These are phyloP conservation scores for Dichomitus squalens DNA, from an alignment of 1,284 basidiomycete genomes.

Conservation along the genomic window DNA sequence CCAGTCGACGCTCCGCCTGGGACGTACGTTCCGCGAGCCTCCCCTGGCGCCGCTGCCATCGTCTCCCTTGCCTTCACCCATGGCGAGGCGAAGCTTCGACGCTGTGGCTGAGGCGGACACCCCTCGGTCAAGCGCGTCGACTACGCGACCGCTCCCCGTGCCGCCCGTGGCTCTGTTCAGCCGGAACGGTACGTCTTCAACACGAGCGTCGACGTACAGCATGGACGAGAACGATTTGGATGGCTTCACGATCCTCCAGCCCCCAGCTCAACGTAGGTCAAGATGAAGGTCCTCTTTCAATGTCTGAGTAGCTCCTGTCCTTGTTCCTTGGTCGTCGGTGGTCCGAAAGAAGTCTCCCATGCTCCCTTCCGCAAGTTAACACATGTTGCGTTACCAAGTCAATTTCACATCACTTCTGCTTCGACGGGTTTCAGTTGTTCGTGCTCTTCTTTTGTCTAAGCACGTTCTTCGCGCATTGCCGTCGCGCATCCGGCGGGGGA, in stretches of 20 bases:
- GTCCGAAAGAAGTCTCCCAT: too few species aligned
- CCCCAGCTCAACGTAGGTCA: conserved; percentile 2
- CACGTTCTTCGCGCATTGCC: too few species aligned
- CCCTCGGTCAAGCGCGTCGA: neutral
- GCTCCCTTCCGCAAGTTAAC: too few species aligned
- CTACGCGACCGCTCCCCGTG: neutral
- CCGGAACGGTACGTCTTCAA: conserved; percentile 7
- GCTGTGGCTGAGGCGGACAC: conserved; percentile 2
- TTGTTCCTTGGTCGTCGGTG: neutral
- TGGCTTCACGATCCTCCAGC: conserved; percentile 19
- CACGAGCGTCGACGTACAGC: conserved; percentile 16
- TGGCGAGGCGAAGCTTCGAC: conserved; percentile 12
- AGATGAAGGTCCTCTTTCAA: neutral
- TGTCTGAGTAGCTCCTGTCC: too few species aligned
- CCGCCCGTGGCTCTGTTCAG: neutral
- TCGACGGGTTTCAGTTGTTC: too few species aligned
- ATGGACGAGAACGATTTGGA: conserved; percentile 3
- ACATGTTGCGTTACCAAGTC: too few species aligned
- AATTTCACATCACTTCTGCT: too few species aligned
- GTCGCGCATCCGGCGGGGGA: too few species aligned
- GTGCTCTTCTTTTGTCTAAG: too few species aligned
- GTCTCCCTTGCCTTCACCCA: conserved; percentile 28
- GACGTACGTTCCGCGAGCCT: conserved; percentile 26
- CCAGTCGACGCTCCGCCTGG: conserved; percentile 14
- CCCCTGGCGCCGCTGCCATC: conserved; percentile 30